These are phyloP conservation scores for Tolypocladium inflatum DNA, from an alignment of 2,329 filamentous ascomycete genomes.

Conservation along the genomic window DNA sequence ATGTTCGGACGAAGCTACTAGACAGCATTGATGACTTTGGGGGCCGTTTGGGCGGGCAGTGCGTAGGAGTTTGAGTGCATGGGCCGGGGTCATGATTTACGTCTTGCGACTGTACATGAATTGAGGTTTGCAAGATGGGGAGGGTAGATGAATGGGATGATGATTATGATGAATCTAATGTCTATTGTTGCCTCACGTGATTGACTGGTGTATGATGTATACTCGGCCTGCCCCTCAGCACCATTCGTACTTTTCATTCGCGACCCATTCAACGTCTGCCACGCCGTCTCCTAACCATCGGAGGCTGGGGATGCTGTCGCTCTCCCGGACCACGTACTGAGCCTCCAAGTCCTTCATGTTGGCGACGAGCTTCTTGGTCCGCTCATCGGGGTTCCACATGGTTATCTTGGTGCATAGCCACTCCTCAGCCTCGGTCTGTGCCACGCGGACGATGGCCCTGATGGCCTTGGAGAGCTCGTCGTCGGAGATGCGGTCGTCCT, in stretches of 20 bases:
- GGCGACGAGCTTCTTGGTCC: slow-evolving; percentile 37
- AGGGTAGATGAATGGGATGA: slow-evolving; percentile 1
- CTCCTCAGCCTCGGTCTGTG: slow-evolving; percentile 58
- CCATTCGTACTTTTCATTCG: slow-evolving; percentile 72
- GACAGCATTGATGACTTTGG: slow-evolving; percentile 3
- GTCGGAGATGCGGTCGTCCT: slow-evolving; percentile 34
- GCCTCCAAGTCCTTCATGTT: slow-evolving; percentile 36
- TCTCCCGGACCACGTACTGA: slow-evolving; percentile 45
- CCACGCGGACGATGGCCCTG: slow-evolving; percentile 53
- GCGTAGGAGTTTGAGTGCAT: not conserved
- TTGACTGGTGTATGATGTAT: not conserved
- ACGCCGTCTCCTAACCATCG: slow-evolving; percentile 56
- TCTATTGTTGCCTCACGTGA: not conserved
- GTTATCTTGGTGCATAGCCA: slow-evolving; percentile 66
- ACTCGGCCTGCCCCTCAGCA: slow-evolving; percentile 35
- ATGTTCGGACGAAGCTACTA: slow-evolving; percentile 79
- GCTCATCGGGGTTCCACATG: slow-evolving; percentile 70
- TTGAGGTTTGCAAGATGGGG: not conserved
- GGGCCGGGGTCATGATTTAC: slow-evolving; percentile 2
- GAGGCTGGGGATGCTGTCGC: slow-evolving; percentile 60
- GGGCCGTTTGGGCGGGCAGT: not conserved
- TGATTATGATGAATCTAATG: not conserved
- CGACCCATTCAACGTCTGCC: slow-evolving; percentile 58
- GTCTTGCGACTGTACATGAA: slow-evolving; percentile 3
- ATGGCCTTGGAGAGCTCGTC: slow-evolving; percentile 43